Base-by-base conservation (phyloP, 148 eudicot species). In the Chenopodium quinoa region DNA sequence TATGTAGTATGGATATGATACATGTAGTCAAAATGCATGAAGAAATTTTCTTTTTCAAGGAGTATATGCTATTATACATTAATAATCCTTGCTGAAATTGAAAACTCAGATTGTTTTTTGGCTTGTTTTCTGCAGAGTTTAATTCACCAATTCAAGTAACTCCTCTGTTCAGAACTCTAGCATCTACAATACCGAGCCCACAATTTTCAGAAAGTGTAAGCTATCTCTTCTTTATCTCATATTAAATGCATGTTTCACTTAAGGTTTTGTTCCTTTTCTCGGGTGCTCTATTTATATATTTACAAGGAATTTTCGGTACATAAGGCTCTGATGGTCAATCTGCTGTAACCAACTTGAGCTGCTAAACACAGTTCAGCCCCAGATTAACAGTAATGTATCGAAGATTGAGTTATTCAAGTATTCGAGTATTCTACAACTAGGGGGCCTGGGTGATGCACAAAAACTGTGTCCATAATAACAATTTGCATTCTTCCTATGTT, bases 181-280 rank as follows among this genome's bases (percentile, higher is more conserved):
- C 99, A 76, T 86, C 92, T 67, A 89, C 93, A 58, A 88, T 96
- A 81, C 98, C 99, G 25, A 96, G 95, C 84, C 99, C 99, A 75
- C 93, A 93, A 63, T 96, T 96, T 84, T 92, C 98, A 75, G 99
- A 96, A 89, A 96, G 99, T 85, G 99, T 96, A 88, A 91, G 99
- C 88, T 66, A 23, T 80, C 58, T 68, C 75, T 72, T 71, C 71
- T 77, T 84, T 85, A 32, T 20, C 73, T 72, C 22, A 40, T 7
- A 19, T 32, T 40, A 13, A 62, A n/a, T 75, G 23, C 52, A 71
- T 19, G 25, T 73, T n/a, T 25, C 23, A 12, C 4, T 9, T 11
- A 13, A 23, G 46, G 0, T 2, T n/a, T 4, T 40, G 5, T 2
- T 48, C 23, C 9, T 23, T 47, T 11, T 47, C 32, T 46, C 25